A percentile compares a stretch with the other conserved stretches of the same genome.
Evolutionary conservation across 495 filamentous ascomycete species (phyloP).

Genomic region (Hypoxylon fuscum): DNA sequence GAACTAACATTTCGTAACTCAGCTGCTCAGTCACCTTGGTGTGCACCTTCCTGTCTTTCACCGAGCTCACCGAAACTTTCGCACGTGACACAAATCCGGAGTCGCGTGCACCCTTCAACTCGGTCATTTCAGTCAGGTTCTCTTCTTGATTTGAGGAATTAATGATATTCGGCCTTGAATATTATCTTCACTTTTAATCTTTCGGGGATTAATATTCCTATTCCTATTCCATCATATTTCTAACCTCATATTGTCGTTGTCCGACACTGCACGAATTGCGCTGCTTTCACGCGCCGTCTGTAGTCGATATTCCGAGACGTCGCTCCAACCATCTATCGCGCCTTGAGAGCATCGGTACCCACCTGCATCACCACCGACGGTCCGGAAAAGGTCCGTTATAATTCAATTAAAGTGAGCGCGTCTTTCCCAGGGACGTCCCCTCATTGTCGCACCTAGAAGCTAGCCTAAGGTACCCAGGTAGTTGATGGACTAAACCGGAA

Average conservation of each 20-base stretch:
- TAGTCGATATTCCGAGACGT: constrained; percentile 29
- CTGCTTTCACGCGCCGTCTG: constrained; percentile 6
- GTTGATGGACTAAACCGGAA: constrained; percentile 24
- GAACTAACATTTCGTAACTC: not conserved
- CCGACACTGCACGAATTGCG: not conserved
- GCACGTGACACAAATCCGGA: constrained; percentile 34
- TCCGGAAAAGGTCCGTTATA: constrained; percentile 13
- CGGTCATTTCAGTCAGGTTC: constrained; percentile 22
- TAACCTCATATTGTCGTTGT: constrained; percentile 6
- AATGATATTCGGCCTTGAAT: constrained; percentile 1
- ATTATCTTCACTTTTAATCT: constrained; percentile 11
- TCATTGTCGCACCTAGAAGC: constrained; percentile 5
- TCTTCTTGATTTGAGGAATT: constrained; percentile 7
- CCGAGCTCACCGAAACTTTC: constrained; percentile 14
- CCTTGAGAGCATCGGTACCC: constrained; percentile 26
- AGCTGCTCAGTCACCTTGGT: not conserved
- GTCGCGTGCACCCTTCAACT: constrained; percentile 25
- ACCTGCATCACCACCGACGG: constrained; percentile 41
- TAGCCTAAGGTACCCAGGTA: constrained; percentile 22
- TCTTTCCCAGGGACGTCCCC: not conserved
- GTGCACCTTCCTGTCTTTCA: constrained; percentile 3
- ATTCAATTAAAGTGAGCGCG: constrained; percentile 13
- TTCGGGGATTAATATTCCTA: too few relatives aligned
- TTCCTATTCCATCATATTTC: not conserved
- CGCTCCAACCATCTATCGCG: constrained; percentile 21